phyloP scores from a whole-genome alignment of 331 rosid species.

The Acacia pycnantha region DNA sequence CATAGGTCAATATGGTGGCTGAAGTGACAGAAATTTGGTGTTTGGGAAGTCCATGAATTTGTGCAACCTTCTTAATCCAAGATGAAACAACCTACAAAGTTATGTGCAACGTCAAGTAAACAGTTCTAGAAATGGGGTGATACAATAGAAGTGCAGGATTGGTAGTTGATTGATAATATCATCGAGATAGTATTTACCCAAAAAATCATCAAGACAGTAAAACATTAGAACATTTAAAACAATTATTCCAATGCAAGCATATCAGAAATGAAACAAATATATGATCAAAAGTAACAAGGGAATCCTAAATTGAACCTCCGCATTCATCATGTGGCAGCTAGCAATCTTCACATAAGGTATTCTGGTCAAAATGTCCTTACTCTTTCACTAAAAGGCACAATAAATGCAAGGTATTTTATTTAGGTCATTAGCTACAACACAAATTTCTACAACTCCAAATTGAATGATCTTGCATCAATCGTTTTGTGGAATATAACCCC shows the following conservation, averaged over 20 bases:
- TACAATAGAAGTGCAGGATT: background rate
- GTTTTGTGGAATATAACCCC: background rate
- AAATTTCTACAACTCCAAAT: background rate
- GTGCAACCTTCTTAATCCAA: conserved; percentile 48
- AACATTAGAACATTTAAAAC: background rate
- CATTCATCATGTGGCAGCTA: background rate
- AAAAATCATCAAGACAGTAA: background rate
- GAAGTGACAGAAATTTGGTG: conserved; percentile 30
- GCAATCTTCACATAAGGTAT: background rate
- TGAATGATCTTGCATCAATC: background rate
- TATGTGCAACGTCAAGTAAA: conserved; percentile 16
- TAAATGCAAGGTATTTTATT: background rate
- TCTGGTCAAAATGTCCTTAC: background rate
- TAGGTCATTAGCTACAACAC: background rate
- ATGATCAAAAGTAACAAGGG: background rate
- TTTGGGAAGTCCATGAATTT: conserved; percentile 29
- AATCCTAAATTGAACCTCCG: background rate
- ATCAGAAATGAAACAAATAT: background rate
- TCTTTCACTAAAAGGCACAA: background rate
- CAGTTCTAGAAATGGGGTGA: background rate
- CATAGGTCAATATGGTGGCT: conserved; percentile 44
- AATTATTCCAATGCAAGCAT: background rate
- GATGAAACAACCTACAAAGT: conserved; percentile 37
- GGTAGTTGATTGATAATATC: background rate
- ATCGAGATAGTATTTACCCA: background rate